These are phyloP conservation scores for Trichoderma virens DNA, from an alignment of 495 filamentous ascomycete genomes.

Conservation along the genomic window DNA sequence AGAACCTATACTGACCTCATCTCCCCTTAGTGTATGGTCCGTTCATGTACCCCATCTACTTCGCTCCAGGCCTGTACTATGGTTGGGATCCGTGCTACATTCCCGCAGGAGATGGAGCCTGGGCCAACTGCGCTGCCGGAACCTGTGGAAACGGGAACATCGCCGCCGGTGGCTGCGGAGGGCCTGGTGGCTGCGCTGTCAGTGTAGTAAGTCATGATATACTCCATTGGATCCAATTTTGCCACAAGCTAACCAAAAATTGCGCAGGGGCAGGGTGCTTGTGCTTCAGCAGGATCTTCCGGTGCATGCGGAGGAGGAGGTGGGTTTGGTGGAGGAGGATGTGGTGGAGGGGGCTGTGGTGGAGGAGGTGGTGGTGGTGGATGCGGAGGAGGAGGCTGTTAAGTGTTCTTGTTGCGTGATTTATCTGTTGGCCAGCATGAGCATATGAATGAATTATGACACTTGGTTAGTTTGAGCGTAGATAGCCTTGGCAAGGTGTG, in stretches of 20 bases:
- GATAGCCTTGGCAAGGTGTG: too few species aligned
- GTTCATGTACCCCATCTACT: constrained; percentile 23
- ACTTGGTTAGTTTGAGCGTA: too few species aligned
- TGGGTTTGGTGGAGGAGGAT: constrained; percentile 17
- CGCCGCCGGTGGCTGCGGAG: constrained; percentile 22
- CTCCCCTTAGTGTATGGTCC: constrained; percentile 26
- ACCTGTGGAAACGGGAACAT: constrained; percentile 24
- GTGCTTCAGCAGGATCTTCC: constrained; percentile 24
- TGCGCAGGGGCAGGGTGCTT: constrained; percentile 46
- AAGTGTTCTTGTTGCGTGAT: too few species aligned
- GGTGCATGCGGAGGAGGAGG: constrained; percentile 36
- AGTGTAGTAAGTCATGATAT: constrained; percentile 17
- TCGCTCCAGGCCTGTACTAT: constrained; percentile 35
- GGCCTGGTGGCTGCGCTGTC: constrained; percentile 30
- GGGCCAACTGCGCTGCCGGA: constrained; percentile 34
- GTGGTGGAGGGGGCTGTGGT: neutral
- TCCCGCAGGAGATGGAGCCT: constrained; percentile 39
- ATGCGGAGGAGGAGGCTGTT: neutral
- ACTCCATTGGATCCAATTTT: too few species aligned
- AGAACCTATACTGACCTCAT: too few species aligned
- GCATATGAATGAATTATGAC: too few species aligned
- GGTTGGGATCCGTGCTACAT: constrained; percentile 44
- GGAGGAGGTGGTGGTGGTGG: neutral
- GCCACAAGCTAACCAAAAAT: too few species aligned
- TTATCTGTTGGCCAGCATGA: too few species aligned